Evolutionary conservation across 2,329 filamentous ascomycete species (phyloP).

Genomic region (Purpureocillium lavendulum): DNA sequence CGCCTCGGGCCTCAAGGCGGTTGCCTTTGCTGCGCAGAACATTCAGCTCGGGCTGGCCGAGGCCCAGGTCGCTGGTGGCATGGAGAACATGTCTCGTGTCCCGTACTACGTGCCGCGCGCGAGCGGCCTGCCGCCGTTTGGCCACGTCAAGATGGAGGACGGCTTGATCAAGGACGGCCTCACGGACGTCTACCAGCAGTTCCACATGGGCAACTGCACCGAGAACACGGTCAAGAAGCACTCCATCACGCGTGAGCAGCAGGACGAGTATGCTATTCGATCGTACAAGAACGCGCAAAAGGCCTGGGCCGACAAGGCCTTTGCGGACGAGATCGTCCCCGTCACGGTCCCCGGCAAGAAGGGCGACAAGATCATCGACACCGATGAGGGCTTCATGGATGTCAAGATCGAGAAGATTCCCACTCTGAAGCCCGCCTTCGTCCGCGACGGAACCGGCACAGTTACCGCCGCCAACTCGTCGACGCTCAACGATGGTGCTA

Average conservation of each 20-base stretch:
- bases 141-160: constrained; percentile 80
- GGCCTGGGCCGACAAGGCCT: constrained; percentile 76
- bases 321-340: constrained; percentile 82
- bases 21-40: constrained; percentile 83
- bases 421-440: constrained; percentile 83
- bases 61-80: constrained; percentile 85
- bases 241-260: constrained; percentile 70
- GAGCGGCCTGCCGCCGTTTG: constrained; percentile 77
- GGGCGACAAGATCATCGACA: constrained; percentile 68
- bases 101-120: constrained; percentile 84
- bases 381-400: constrained; percentile 84
- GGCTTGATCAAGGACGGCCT: constrained; percentile 90
- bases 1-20: constrained; percentile 88
- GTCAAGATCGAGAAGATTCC: constrained; percentile 81
- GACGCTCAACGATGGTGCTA: constrained; percentile 90
- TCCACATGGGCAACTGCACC: constrained; percentile 97
- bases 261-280: constrained; percentile 84
- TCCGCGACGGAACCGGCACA: constrained; percentile 75
- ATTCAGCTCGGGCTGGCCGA: constrained; percentile 87
- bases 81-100: constrained; percentile 96
- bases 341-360: constrained; percentile 81
- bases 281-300: constrained; percentile 85
- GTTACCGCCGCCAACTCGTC: constrained; percentile 94
- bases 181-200: constrained; percentile 92
- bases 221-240: constrained; percentile 91